Base-by-base conservation (phyloP, 2,329 filamentous ascomycete genomes). In the Aspergillus pseudonomiae region DNA sequence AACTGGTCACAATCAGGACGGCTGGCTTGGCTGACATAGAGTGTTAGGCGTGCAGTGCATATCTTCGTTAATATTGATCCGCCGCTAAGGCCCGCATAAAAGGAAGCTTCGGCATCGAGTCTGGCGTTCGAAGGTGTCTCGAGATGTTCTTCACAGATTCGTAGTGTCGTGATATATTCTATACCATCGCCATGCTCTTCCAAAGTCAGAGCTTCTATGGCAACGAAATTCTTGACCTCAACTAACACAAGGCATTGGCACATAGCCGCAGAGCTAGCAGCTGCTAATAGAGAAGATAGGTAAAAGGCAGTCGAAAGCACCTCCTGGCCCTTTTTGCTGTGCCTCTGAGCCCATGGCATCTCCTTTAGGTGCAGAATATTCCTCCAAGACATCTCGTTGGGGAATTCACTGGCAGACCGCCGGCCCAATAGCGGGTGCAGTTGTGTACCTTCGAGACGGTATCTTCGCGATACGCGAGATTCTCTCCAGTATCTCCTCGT, bases 391-490 rank as follows among this genome's bases (percentile, higher is more conserved):
- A 57, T 21, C 24, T 57, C 36, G 36, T 43, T 57, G 10, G 6
- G 3, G 28, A 57, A 24, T 11, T 43, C 36, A 12, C 4, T 30
- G 1, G 21, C 16, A 24, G 5, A 45, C 30, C 14, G 54, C 2
- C 54, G 54, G 32, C 60, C 60, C 6, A 61, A 12, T 24, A 61
- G 41, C 16, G 41, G 39, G 24, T 61, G 43, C 26, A 28, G 12
- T 5, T 26, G 19, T 2, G 9, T 30, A 7, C 28, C 19, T 2
- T 24, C 39, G 14, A 48, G 39, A 10, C 60, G 60, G 16, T 57
- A 45, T 3, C 10, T 41, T 10, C 32, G 41, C 16, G 53, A 48
- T 19, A 41, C 11, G 9, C 60, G 60, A 28, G 60, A 57, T 16
- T 57, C 53, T 34, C 45, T 48, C 60, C 53, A 57, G 32, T 36